Percentiles rank a stretch among this genome's conserved stretches.
Conservation (phyloP, 179 eudicot species). For the Beta macrorhiza region DNA sequence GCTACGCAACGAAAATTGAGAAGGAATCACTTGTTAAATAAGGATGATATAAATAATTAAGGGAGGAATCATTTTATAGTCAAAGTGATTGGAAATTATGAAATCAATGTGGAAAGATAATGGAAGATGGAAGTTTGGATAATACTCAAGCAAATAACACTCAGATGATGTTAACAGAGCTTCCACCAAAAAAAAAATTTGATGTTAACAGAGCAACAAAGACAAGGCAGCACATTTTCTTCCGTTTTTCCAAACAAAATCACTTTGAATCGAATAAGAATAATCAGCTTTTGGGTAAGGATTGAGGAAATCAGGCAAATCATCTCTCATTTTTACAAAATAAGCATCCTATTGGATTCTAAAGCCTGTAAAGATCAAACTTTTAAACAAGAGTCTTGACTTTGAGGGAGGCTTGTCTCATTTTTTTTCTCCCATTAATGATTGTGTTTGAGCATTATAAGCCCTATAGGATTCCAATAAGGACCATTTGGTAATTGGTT, state of each 20-base stretch:
- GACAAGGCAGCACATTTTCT: background rate
- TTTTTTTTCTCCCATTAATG: constrained; percentile 3
- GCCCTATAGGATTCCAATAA: constrained; percentile 5
- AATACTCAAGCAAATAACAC: background rate
- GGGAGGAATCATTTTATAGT: constrained; percentile 18
- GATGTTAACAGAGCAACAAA: background rate
- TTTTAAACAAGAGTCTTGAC: constrained; percentile 16
- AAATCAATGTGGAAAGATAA: too few relatives aligned
- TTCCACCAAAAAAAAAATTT: too few relatives aligned
- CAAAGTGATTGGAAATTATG: constrained; percentile 18
- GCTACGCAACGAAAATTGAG: background rate
- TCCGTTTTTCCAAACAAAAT: background rate
- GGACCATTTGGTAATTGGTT: too few relatives aligned
- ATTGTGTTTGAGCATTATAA: background rate
- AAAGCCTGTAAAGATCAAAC: background rate
- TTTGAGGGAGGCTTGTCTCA: constrained; percentile 4
- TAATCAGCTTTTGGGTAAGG: constrained; percentile 1
- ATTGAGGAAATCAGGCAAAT: background rate
- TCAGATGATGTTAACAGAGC: constrained; percentile 8
- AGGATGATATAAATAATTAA: constrained; percentile 1
- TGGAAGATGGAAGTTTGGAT: too few relatives aligned
- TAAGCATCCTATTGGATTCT: background rate
- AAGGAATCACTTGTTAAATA: constrained; percentile 26
- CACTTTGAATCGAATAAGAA: constrained; percentile 27
- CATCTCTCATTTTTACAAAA: background rate